Percentiles rank a stretch among this genome's conserved stretches.
phyloP scores from a whole-genome alignment of 2,329 filamentous ascomycete genomes.

The Fusarium nisikadoi region DNA sequence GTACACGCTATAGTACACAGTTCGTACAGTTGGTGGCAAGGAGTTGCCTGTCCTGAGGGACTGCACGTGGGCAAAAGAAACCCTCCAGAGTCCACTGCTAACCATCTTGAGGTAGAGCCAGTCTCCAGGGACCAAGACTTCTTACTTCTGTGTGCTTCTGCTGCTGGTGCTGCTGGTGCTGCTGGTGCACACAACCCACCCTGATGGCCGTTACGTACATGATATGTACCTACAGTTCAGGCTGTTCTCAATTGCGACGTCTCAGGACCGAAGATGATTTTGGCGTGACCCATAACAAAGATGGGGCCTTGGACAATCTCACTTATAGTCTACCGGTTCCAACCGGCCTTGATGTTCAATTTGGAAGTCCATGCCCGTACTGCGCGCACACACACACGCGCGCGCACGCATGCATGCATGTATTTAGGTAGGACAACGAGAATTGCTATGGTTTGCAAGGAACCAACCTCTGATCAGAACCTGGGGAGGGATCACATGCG shows the following conservation, averaged over 20 bases:
- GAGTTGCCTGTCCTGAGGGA: slow-evolving; percentile 3
- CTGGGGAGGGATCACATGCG: slow-evolving; percentile 16
- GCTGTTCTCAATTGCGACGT: background rate
- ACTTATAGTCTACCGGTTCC: slow-evolving; percentile 7
- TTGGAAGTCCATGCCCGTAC: slow-evolving; percentile 7
- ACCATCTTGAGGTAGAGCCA: background rate
- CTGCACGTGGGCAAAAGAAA: slow-evolving; percentile 38
- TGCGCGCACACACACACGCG: background rate
- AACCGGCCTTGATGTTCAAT: slow-evolving; percentile 1
- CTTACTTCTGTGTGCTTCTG: background rate
- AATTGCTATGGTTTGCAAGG: slow-evolving; percentile 5
- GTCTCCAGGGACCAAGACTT: background rate
- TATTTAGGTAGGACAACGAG: background rate
- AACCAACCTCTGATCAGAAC: slow-evolving; percentile 4
- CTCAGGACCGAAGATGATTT: background rate
- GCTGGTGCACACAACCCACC: background rate
- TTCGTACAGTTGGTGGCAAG: slow-evolving; percentile 2
- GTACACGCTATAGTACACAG: too few relatives aligned
- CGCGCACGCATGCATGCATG: background rate
- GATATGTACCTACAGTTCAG: background rate
- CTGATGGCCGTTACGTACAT: slow-evolving; percentile 23
- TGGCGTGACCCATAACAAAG: slow-evolving; percentile 10
- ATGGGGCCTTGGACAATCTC: background rate
- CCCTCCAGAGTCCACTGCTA: background rate
- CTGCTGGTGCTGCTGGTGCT: background rate